Evolutionary conservation across 2,329 filamentous ascomycete genomes (phyloP).

Genomic region (Phaeosphaeria sp.): DNA sequence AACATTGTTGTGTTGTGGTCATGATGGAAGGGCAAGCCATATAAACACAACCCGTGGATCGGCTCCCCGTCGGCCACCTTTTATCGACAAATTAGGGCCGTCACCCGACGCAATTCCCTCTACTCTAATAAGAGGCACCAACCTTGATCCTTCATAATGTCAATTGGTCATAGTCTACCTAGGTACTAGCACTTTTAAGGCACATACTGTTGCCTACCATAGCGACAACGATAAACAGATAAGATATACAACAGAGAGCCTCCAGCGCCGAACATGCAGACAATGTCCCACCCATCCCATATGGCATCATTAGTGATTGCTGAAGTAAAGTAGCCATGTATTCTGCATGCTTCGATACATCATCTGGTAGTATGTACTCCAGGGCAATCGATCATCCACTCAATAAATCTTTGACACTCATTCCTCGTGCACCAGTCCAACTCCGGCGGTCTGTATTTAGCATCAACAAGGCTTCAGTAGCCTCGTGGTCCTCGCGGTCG

Average conservation of each 20-base stretch:
- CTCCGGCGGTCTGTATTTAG: conserved; percentile 76
- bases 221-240: not conserved
- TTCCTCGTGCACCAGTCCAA: conserved; percentile 49
- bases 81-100: too few species aligned
- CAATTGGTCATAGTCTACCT: not conserved
- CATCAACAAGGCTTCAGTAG: conserved; percentile 86
- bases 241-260: not conserved
- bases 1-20: not conserved
- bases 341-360: not conserved
- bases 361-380: not conserved
- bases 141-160: not conserved
- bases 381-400: conserved; percentile 33
- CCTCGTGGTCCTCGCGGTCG: conserved; percentile 67
- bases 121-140: not conserved
- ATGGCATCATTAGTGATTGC: not conserved
- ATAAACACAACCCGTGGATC: not conserved
- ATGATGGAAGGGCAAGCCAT: not conserved
- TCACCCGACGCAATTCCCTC: too few species aligned
- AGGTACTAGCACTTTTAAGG: not conserved
- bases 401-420: conserved; percentile 57
- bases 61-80: not conserved
- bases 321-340: not conserved
- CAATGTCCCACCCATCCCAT: conserved; percentile 8
- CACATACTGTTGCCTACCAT: not conserved
- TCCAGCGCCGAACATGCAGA: not conserved